Evolutionary conservation across 352 stramenopile genomes (phyloP).

Genomic region (Poterioochromonas sp.): DNA sequence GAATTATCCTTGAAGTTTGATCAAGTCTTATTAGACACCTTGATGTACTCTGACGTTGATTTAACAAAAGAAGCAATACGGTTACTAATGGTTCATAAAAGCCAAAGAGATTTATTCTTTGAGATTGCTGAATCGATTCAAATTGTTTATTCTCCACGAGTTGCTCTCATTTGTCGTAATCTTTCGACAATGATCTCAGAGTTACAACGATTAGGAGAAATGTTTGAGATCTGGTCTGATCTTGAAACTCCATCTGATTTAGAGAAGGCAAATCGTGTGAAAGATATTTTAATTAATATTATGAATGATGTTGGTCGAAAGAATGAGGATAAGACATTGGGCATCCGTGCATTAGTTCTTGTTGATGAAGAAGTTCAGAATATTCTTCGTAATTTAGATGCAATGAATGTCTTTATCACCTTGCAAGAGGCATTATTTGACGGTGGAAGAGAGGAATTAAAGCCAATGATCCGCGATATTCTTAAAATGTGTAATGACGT

Average conservation of each 20-base stretch:
- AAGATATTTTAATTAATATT: slow-evolving; percentile 17
- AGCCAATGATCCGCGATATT: neutral
- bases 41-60: slow-evolving; percentile 5
- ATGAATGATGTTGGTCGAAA: neutral
- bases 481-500: neutral
- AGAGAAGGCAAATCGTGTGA: neutral
- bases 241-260: neutral
- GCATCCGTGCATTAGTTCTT: neutral
- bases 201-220: slow-evolving; percentile 11
- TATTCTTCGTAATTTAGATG: slow-evolving; percentile 13
- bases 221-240: slow-evolving; percentile 30
- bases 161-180: slow-evolving; percentile 12
- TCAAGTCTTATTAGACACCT: neutral
- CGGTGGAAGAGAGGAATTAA: neutral
- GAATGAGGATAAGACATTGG: neutral
- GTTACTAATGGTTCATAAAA: slow-evolving; percentile 17
- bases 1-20: neutral
- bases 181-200: neutral
- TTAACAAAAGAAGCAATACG: slow-evolving; percentile 1
- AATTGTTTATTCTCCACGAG: slow-evolving; percentile 21
- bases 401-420: slow-evolving; percentile 19
- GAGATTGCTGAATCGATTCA: neutral
- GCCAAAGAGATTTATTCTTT: neutral
- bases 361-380: slow-evolving; percentile 22
- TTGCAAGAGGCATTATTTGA: slow-evolving; percentile 1